Evolutionary conservation across 2,329 filamentous ascomycete species (phyloP).

Genomic region (Elsinoe ampelina): DNA sequence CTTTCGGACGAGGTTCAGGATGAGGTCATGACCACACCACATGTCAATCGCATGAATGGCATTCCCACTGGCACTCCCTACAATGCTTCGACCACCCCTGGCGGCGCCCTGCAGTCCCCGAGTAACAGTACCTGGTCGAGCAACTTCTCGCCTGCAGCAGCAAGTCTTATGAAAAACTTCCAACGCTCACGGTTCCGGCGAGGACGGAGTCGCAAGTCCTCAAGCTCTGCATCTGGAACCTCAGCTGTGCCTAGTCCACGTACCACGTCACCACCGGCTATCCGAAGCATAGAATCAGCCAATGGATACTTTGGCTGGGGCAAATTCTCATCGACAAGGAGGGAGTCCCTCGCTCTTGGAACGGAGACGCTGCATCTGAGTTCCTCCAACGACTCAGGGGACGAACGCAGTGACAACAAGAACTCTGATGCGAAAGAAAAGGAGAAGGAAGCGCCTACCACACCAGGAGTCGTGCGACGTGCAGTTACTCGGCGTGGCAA

Average conservation of each 20-base stretch:
- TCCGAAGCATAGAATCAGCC: conserved; percentile 45
- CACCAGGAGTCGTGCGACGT: conserved; percentile 69
- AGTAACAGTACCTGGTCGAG: conserved; percentile 44
- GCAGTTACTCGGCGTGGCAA: conserved; percentile 82
- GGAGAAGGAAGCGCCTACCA: conserved; percentile 38
- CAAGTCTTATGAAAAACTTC: conserved; percentile 77
- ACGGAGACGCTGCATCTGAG: conserved; percentile 80
- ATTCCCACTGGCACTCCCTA: conserved; percentile 40
- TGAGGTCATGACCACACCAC: conserved; percentile 72
- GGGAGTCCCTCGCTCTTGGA: conserved; percentile 84
- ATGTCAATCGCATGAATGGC: conserved; percentile 52
- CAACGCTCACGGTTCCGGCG: conserved; percentile 49
- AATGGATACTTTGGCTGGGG: conserved; percentile 29
- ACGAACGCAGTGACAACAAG: conserved; percentile 36
- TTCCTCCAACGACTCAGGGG: conserved; percentile 69
- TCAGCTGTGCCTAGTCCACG: conserved; percentile 60
- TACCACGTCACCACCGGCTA: conserved; percentile 67
- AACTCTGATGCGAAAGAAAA: conserved; percentile 19
- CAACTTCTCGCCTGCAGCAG: conserved; percentile 59
- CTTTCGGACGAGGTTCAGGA: conserved; percentile 49
- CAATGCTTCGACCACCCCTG: conserved; percentile 39
- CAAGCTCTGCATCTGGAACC: conserved; percentile 51
- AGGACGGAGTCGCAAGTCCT: conserved; percentile 53
- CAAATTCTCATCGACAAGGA: conserved; percentile 42
- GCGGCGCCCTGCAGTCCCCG: conserved; percentile 4